These are phyloP conservation scores for Cyberlindnera maritima DNA, from an alignment of 805 yeast species.

Conservation along the genomic window DNA sequence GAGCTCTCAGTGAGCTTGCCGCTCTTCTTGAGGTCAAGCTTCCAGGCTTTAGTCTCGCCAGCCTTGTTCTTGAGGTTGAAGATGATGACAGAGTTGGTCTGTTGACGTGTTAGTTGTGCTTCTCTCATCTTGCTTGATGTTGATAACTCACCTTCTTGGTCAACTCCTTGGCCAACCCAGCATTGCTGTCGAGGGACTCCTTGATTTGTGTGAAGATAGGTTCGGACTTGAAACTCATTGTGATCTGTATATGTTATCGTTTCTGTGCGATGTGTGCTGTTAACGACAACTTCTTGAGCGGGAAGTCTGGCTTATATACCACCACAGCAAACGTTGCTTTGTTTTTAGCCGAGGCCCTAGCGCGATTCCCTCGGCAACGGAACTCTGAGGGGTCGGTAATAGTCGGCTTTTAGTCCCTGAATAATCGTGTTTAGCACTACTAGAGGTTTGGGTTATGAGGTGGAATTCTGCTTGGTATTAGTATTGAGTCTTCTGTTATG, in stretches of 20 bases:
- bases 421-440: too few species aligned
- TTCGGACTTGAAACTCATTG: constrained; percentile 28
- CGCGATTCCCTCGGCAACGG: neutral
- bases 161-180: constrained; percentile 19
- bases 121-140: constrained; percentile 2
- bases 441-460: too few species aligned
- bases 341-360: neutral
- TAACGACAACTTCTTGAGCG: neutral
- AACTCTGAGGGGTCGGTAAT: neutral
- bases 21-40: constrained; percentile 56
- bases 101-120: neutral
- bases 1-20: constrained; percentile 44
- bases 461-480: too few species aligned
- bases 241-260: neutral
- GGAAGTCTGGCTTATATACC: neutral
- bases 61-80: constrained; percentile 66
- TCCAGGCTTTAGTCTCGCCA: constrained; percentile 56
- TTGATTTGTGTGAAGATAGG: constrained; percentile 23
- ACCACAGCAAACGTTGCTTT: neutral
- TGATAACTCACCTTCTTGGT: constrained; percentile 16
- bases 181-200: constrained; percentile 18
- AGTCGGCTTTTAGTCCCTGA: neutral
- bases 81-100: constrained; percentile 59
- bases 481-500: too few species aligned
- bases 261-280: neutral